Evolutionary conservation across 306 rosid species (phyloP).

Genomic region (Vicia villosa): DNA sequence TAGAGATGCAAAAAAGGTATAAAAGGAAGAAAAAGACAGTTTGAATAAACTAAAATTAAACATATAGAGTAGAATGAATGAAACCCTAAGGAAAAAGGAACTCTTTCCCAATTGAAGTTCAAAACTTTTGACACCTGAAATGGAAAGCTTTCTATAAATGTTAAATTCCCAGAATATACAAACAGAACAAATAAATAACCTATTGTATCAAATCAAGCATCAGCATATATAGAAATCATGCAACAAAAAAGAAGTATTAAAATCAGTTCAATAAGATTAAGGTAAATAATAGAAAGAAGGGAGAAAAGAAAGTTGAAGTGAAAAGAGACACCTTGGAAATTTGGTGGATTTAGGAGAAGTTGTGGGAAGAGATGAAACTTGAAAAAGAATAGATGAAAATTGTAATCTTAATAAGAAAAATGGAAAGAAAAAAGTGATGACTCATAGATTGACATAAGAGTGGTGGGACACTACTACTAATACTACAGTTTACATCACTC

Average conservation of each 20-base stretch:
- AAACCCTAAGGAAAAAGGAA: slow-evolving; percentile 5
- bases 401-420: slow-evolving; percentile 2
- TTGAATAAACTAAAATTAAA: not conserved
- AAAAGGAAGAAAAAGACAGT: not conserved
- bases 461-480: slow-evolving; percentile 2
- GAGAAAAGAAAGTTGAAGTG: not conserved
- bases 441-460: slow-evolving; percentile 22
- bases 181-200: slow-evolving; percentile 17
- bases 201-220: not conserved
- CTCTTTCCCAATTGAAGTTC: slow-evolving; percentile 8
- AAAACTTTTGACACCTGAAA: slow-evolving; percentile 24
- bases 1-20: not conserved
- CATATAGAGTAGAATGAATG: not conserved
- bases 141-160: slow-evolving; percentile 37
- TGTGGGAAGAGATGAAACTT: slow-evolving; percentile 29
- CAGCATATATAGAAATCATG: slow-evolving; percentile 17
- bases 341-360: slow-evolving; percentile 17
- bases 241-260: not conserved
- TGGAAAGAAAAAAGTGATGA: slow-evolving; percentile 5
- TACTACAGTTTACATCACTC: not conserved
- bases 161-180: slow-evolving; percentile 31
- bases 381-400: not conserved
- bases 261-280: slow-evolving; percentile 32
- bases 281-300: slow-evolving; percentile 16
- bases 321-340: slow-evolving; percentile 33